phyloP scores from a whole-genome alignment of 2,329 filamentous ascomycete species.

The Sarocladium oryzae region DNA sequence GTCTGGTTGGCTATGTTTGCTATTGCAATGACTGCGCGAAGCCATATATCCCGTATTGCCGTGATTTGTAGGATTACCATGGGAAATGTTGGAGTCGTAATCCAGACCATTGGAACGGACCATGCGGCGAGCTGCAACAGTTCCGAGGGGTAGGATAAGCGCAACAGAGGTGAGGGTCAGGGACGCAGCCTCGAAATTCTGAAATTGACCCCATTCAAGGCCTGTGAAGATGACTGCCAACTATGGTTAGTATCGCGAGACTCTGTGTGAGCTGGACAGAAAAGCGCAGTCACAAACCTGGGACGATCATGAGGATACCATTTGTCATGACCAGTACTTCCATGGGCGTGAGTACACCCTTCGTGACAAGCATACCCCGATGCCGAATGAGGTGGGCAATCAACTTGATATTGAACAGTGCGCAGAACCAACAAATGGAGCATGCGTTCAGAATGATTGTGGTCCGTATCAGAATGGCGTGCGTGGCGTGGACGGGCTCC shows the following conservation, averaged over 20 bases:
- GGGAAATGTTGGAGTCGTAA: slow-evolving; percentile 14
- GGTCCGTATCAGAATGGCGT: slow-evolving; percentile 31
- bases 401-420: slow-evolving; percentile 47
- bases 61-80: slow-evolving; percentile 2
- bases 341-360: slow-evolving; percentile 38
- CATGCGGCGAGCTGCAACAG: slow-evolving; percentile 43
- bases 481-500: slow-evolving; percentile 16
- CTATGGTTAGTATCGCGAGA: neutral
- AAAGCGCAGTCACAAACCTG: slow-evolving; percentile 31
- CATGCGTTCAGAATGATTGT: slow-evolving; percentile 33
- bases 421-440: slow-evolving; percentile 47
- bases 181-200: slow-evolving; percentile 43
- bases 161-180: slow-evolving; percentile 43
- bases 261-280: neutral
- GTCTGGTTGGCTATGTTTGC: slow-evolving; percentile 12
- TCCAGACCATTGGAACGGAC: slow-evolving; percentile 19
- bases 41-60: neutral
- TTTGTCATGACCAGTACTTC: slow-evolving; percentile 51
- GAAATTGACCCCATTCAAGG: slow-evolving; percentile 35
- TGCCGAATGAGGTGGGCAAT: slow-evolving; percentile 40
- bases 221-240: slow-evolving; percentile 41
- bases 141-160: slow-evolving; percentile 45
- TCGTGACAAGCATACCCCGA: slow-evolving; percentile 37
- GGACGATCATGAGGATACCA: slow-evolving; percentile 48
- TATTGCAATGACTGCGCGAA: neutral